A percentile compares a stretch with the other conserved stretches of the same genome.
These are phyloP conservation scores for Spinellus fusiger DNA, from an alignment of 192 early-diverging fungal genomes.

Conservation along the genomic window DNA sequence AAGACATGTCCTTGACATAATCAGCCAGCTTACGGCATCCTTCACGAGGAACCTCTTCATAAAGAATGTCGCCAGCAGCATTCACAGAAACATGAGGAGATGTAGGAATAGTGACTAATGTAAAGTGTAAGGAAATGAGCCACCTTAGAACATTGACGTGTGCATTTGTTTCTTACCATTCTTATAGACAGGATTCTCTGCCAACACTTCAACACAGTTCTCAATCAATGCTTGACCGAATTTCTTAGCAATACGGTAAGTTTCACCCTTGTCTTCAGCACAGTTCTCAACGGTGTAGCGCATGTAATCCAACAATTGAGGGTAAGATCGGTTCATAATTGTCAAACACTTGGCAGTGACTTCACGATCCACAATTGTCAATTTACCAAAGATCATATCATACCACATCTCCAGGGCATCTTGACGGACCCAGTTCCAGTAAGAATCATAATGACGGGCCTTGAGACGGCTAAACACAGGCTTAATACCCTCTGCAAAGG, in stretches of 20 bases:
- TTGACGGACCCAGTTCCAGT: slow-evolving; percentile 96
- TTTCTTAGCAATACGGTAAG: slow-evolving; percentile 75
- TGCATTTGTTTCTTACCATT: slow-evolving; percentile 52
- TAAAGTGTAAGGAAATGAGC: slow-evolving; percentile 1
- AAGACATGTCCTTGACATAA: slow-evolving; percentile 86
- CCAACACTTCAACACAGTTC: slow-evolving; percentile 83
- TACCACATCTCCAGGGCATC: slow-evolving; percentile 85
- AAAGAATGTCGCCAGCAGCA: slow-evolving; percentile 77
- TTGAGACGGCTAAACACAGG: slow-evolving; percentile 79
- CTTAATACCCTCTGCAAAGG: slow-evolving; percentile 85
- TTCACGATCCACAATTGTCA: slow-evolving; percentile 86
- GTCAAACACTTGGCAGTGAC: slow-evolving; percentile 86
- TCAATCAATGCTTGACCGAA: slow-evolving; percentile 79
- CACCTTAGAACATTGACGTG: not conserved
- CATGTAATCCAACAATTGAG: slow-evolving; percentile 76
- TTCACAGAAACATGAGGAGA: slow-evolving; percentile 75
- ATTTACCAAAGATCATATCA: slow-evolving; percentile 86
- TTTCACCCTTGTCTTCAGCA: slow-evolving; percentile 72
- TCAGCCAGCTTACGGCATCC: slow-evolving; percentile 87
- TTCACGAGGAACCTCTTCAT: slow-evolving; percentile 76
- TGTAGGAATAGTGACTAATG: slow-evolving; percentile 76
- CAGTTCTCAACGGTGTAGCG: slow-evolving; percentile 80
- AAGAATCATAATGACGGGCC: slow-evolving; percentile 87
- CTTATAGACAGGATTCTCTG: slow-evolving; percentile 78
- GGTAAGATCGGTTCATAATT: slow-evolving; percentile 88